These are phyloP conservation scores for Cercospora citrullina DNA, from an alignment of 2,329 filamentous ascomycete species.

Conservation along the genomic window DNA sequence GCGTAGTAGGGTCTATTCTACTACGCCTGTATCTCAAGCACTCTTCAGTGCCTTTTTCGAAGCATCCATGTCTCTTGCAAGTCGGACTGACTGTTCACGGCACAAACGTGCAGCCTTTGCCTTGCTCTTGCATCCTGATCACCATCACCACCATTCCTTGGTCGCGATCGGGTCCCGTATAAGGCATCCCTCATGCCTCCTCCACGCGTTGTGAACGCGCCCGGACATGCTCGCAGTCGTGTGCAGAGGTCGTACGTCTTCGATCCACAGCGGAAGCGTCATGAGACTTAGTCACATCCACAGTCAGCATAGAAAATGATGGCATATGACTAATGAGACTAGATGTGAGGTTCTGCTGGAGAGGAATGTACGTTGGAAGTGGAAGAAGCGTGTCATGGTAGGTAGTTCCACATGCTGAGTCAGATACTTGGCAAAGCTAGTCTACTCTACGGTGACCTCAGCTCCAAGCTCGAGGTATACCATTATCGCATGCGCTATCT, in stretches of 20 bases:
- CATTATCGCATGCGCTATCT: neutral
- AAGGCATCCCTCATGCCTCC: neutral
- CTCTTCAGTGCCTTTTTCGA: neutral
- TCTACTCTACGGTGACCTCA: neutral
- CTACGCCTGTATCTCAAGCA: neutral
- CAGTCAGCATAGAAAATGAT: neutral
- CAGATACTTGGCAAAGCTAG: neutral
- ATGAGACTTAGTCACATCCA: neutral
- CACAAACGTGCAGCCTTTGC: neutral
- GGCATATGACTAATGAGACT: neutral
- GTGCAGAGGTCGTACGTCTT: too few relatives aligned
- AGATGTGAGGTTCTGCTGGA: neutral
- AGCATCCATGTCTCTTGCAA: neutral
- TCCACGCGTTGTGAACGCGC: neutral
- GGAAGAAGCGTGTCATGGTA: neutral
- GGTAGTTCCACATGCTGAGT: neutral
- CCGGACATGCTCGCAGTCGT: neutral
- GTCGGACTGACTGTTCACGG: neutral
- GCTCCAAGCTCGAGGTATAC: neutral
- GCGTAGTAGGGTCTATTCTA: neutral
- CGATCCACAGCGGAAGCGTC: too few relatives aligned
- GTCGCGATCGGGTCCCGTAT: neutral
- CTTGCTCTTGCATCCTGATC: neutral
- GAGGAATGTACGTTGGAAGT: neutral
- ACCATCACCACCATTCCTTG: neutral